A percentile compares a stretch with the other conserved stretches of the same genome.
Evolutionary conservation across 345 rosid species (phyloP).

Genomic region (Eucalyptus curtisii): DNA sequence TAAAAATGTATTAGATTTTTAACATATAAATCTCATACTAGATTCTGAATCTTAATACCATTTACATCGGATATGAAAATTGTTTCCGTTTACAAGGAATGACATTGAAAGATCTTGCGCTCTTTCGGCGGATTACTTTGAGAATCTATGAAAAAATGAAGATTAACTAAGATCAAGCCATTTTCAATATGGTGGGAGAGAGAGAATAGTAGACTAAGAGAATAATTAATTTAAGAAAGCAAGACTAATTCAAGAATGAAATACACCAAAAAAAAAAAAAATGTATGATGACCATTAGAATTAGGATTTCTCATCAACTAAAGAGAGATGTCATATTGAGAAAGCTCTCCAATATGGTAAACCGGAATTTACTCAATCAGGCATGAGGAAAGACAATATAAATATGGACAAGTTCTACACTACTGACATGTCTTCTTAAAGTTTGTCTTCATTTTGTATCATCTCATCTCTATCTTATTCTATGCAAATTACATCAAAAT

Average conservation of each 20-base stretch:
- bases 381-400: neutral
- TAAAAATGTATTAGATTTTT: too few relatives aligned
- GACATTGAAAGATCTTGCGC: too few relatives aligned
- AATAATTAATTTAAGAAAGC: neutral
- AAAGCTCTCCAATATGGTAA: neutral
- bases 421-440: neutral
- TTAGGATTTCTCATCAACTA: neutral
- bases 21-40: too few relatives aligned
- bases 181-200: neutral
- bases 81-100: too few relatives aligned
- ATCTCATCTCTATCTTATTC: neutral
- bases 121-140: too few relatives aligned
- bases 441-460: neutral
- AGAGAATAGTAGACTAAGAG: neutral
- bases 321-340: neutral
- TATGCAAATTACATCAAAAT: neutral
- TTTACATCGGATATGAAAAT: too few relatives aligned
- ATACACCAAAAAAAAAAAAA: neutral
- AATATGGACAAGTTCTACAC: neutral
- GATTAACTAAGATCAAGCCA: neutral
- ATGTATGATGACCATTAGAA: neutral
- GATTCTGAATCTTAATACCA: too few relatives aligned
- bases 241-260: neutral
- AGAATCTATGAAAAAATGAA: neutral
- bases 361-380: neutral